Evolutionary conservation across 148 eudicot genomes (phyloP).

Genomic region (Pouteria glomerata): DNA sequence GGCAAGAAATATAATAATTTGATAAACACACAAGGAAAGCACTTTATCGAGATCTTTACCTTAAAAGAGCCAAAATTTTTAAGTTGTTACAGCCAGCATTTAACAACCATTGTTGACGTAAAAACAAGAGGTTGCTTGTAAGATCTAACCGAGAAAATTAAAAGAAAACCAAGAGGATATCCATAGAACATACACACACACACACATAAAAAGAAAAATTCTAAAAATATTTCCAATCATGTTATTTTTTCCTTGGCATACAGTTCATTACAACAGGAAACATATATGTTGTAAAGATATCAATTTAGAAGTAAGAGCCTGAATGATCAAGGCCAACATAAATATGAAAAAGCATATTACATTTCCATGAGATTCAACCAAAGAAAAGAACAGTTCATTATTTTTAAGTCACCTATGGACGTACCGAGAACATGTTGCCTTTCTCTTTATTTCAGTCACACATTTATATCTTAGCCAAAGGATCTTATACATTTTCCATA

Average conservation of each 20-base stretch:
- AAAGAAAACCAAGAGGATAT: background rate
- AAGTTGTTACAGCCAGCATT: background rate
- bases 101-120: background rate
- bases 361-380: background rate
- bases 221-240: background rate
- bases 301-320: background rate
- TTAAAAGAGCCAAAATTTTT: background rate
- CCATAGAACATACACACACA: background rate
- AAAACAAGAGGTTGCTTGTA: background rate
- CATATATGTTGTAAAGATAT: background rate
- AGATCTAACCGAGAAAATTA: background rate
- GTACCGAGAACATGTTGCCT: background rate
- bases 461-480: background rate
- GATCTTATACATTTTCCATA: background rate
- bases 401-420: too few relatives aligned
- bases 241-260: background rate
- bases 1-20: background rate
- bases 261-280: background rate
- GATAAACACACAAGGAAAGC: background rate
- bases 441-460: background rate
- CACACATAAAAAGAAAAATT: too few relatives aligned
- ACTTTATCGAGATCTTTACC: background rate
- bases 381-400: too few relatives aligned
- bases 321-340: background rate
- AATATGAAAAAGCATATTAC: background rate